These are phyloP conservation scores for Calonectria pseudoreteaudii DNA, from an alignment of 2,329 filamentous ascomycete genomes.

Conservation along the genomic window DNA sequence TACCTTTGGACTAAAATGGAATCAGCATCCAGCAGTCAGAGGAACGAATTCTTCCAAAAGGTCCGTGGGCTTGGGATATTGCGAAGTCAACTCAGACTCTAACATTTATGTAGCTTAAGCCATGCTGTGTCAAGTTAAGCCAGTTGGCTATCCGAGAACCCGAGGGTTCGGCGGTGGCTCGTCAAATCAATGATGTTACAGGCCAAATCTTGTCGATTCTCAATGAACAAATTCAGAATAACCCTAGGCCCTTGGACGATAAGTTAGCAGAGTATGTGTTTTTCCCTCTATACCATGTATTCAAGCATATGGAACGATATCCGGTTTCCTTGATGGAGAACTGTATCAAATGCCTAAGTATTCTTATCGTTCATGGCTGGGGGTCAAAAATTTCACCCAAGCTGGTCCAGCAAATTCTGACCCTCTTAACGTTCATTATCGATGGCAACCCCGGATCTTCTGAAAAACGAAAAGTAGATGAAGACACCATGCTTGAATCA, in stretches of 20 bases:
- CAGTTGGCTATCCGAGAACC: slow-evolving; percentile 64
- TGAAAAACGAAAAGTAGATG: slow-evolving; percentile 62
- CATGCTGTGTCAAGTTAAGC: slow-evolving; percentile 71
- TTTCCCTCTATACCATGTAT: slow-evolving; percentile 89
- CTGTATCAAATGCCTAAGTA: slow-evolving; percentile 78
- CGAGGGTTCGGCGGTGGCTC: slow-evolving; percentile 54
- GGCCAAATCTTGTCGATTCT: slow-evolving; percentile 61
- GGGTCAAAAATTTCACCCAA: slow-evolving; percentile 75
- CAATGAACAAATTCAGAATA: slow-evolving; percentile 54
- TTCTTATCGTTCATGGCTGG: slow-evolving; percentile 86
- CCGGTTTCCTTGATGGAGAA: slow-evolving; percentile 80
- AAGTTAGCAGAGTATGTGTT: slow-evolving; percentile 95
- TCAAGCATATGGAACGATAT: slow-evolving; percentile 79
- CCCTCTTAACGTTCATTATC: slow-evolving; percentile 84
- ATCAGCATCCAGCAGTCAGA: slow-evolving; percentile 34
- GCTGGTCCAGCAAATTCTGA: slow-evolving; percentile 85
- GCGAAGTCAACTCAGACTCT: not conserved
- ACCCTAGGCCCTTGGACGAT: slow-evolving; percentile 72
- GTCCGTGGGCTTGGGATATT: slow-evolving; percentile 23
- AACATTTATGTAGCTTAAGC: slow-evolving; percentile 65
- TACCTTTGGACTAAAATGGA: slow-evolving; percentile 42
- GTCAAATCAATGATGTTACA: slow-evolving; percentile 59
- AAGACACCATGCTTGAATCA: slow-evolving; percentile 80
- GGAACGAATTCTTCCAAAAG: slow-evolving; percentile 48
- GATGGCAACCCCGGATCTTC: slow-evolving; percentile 74